Base-by-base conservation (phyloP, 352 stramenopile genomes). In the Globisporangium echinulatum region DNA sequence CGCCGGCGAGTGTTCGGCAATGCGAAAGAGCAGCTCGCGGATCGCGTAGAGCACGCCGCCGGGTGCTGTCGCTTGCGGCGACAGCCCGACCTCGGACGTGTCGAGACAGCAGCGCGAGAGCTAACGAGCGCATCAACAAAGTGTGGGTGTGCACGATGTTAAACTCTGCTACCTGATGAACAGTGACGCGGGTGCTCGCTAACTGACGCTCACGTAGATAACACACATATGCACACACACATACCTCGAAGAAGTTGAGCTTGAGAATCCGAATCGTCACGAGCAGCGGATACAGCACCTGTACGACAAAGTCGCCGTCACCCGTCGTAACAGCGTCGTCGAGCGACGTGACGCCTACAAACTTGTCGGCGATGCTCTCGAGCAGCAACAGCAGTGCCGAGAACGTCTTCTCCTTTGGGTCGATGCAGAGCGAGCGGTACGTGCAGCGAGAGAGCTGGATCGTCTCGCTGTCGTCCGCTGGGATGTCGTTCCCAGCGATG, bases 221-320 rank as follows among this genome's bases (percentile, higher is more conserved):
- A 3, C 25, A 33, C 25, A 13, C 15, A n/a, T 15, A 47, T 48
- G 43, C 7, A 5, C 33, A 15, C 15, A 2, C 43, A 40, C 72
- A 56, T 70, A 94, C 85, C 80, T 96, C 86, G 38, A 92, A 96
- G 49, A 96, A 89, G 68, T 96, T 96, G 5, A 93, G 61, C 55
- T 96, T 96, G 11, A 96, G 62, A 8, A 96, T 52, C 17, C 80
- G 77, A 49, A 92, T 68, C 14, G 77, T 77, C 19, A 93, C 78
- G 8, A 93, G 61, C 10, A 91, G 69, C 6, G 86, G 83, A 44
- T 94, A 96, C 33, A 94, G 50, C 1, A 86, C 58, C 25, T 87
- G 64, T 10, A 69, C 59, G n/a, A 82, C 61, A 15, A 70, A 61
- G 8, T 68, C 61, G 7, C 62, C 51, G 46, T 68, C 62, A 17